Evolutionary conservation across 495 filamentous ascomycete genomes (phyloP).

Genomic region (Penicillium salamii): DNA sequence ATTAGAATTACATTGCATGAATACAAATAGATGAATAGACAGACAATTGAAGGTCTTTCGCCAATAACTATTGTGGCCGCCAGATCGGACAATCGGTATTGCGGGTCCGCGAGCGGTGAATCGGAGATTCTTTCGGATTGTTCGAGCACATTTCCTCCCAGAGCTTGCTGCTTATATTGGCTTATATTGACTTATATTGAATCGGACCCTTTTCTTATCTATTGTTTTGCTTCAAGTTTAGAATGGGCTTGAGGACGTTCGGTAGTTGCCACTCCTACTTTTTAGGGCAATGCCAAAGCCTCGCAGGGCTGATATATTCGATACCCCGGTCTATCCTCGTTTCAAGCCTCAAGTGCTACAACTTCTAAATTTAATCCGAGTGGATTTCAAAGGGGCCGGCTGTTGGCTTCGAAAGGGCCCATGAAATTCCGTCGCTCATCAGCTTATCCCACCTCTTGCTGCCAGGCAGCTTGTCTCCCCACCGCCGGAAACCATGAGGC

Average conservation of each 20-base stretch:
- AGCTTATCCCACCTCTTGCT: constrained; percentile 42
- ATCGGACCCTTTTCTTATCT: no score
- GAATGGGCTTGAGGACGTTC: no score
- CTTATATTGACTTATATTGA: no score
- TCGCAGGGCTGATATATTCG: background rate
- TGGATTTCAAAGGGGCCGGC: constrained; percentile 33
- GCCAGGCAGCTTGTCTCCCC: constrained; percentile 30
- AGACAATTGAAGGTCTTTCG: background rate
- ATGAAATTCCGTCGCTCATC: constrained; percentile 38
- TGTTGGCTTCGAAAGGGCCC: constrained; percentile 33
- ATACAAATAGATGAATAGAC: background rate
- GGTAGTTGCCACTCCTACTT: no score
- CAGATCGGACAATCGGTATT: constrained; percentile 10
- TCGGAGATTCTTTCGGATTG: no score
- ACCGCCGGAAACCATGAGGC: constrained; percentile 46
- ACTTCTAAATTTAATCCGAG: constrained; percentile 13
- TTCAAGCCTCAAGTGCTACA: no score
- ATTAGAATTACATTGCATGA: constrained; percentile 12
- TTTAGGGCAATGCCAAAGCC: no score
- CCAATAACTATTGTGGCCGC: constrained; percentile 1
- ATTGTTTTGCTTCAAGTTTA: no score
- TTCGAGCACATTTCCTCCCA: background rate
- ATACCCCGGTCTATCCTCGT: background rate
- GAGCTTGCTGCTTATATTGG: no score
- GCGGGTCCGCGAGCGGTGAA: constrained; percentile 12